Evolutionary conservation across 1,284 basidiomycete species (phyloP), one percentile per base, ranked within the genome.

Genomic region (Thelephora terrestris): DNA sequence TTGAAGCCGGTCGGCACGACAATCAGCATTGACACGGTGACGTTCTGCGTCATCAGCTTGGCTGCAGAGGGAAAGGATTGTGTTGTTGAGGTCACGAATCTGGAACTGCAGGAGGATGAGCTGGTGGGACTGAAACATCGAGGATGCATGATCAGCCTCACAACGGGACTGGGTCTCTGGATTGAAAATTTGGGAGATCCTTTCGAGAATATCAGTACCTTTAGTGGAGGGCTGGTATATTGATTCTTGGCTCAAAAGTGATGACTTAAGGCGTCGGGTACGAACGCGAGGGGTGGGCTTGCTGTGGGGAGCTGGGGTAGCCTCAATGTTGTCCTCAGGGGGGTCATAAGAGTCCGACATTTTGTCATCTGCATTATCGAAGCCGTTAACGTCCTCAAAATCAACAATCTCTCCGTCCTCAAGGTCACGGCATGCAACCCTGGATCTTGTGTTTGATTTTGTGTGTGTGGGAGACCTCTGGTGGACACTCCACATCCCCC

Each of bases 401-500:
- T 38, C 37, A 38, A 12, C 37, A 21, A 38, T 17, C 17, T 38
- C 20, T 5, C 12, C 50, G 51, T 66, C 58, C 40, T 64, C 48
- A 18, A 69, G 46, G 6, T 61, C 54, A 4, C 53, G 50, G 2
- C 57, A 53, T 2, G 50, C 55, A 2, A 54, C 52, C 37, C 52
- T 59, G 57, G 20, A 65, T 63, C 6, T 54, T 39, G 9, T 54
- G 34, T 2, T 65, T 55, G 45, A 65, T 60, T 1, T 38, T 25
- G 29, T 65, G 60, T 0, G 63, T 64, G 17, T 48, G 50, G 21
- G 58, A 55, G 18, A 66, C 48, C 14, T 59, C 47, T 14, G 56
- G 54, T 10, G 64, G 64, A 45, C 61, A 59, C 4, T 63, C 55
- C 1, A 48, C 61, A 53, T 60, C 52, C 9, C 65, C 65, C 7